Base-by-base conservation (phyloP, 768 basidiomycete species). In the Chalciporus sphaerocephalus region DNA sequence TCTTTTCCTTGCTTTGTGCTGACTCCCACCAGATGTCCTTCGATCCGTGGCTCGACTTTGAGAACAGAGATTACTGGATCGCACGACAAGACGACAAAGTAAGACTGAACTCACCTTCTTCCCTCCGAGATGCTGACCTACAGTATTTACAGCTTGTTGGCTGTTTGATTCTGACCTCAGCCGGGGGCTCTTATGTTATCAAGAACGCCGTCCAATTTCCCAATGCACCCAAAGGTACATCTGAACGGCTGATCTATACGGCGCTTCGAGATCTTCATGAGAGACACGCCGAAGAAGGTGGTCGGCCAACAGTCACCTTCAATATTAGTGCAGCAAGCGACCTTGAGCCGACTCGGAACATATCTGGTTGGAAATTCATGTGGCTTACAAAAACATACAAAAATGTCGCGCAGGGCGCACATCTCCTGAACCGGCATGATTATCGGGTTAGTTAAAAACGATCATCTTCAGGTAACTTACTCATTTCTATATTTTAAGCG, bases 181-280 rank as follows among this genome's bases (percentile, higher is more conserved):
- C 75, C 13, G 65, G 69, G 21, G 61, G 67, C 17, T 62, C 72
- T 33, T 79, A 76, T 61, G 73, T 74, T 46, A 77, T 81, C 55
- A 81, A 81, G 59, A 80, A 81, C 50, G 71, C 74, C 2, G 64
- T 72, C 15, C 73, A 75, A 18, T 80, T 81, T 59, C 78, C 78
- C 6, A 56, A 66, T 21, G 74, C 79, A 0, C 76, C 77, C 0
- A 73, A 73, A 45, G 79, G 78, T 17, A 78, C 75, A 0, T 79
- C 78, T 2, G 78, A 81, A 47, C 59, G 60, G 12, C 68, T 80
- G 46, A 78, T 82, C 40, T 69, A 71, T 51, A 67, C 67, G 5
- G 73, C 73, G 0, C 67, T 82, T 38, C 66, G 60, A 34, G 69
- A 73, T 47, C 54, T 76, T 8, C 58, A 73, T 27, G 57, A 60